phyloP scores from a whole-genome alignment of 345 rosid species.

The Fremontodendron californicum region DNA sequence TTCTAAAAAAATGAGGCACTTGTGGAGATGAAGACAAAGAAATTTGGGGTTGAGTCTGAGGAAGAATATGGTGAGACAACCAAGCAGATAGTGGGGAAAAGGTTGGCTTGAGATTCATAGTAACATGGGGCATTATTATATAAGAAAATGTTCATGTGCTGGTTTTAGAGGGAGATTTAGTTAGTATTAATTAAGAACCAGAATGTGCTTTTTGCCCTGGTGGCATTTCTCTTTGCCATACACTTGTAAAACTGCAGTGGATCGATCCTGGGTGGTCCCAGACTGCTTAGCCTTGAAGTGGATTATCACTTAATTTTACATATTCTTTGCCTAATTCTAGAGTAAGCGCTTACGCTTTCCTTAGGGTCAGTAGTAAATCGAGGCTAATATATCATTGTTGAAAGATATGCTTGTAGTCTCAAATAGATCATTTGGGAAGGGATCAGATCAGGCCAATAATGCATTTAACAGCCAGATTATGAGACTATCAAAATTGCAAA shows the following conservation, averaged over 20 bases:
- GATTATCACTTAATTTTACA: not conserved
- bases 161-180: conserved; percentile 19
- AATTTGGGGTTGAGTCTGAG: conserved; percentile 30
- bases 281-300: not conserved
- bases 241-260: conserved; percentile 15
- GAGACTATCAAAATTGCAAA: too few relatives aligned
- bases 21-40: conserved; percentile 45
- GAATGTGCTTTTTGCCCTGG: conserved; percentile 8
- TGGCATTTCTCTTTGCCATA: conserved; percentile 40
- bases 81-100: conserved; percentile 29
- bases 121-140: conserved; percentile 31
- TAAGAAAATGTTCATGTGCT: conserved; percentile 36
- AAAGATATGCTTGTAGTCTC: not conserved
- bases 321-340: not conserved
- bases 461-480: not conserved
- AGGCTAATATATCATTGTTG: not conserved
- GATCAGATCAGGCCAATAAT: not conserved
- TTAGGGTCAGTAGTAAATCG: not conserved
- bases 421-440: not conserved
- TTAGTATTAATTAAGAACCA: conserved; percentile 1
- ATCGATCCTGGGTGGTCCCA: conserved; percentile 3
- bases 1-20: not conserved
- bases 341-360: not conserved
- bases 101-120: conserved; percentile 33
- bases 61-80: conserved; percentile 41